These are phyloP conservation scores for Metschnikowia vanudenii DNA, from an alignment of 805 yeast genomes.

Conservation along the genomic window DNA sequence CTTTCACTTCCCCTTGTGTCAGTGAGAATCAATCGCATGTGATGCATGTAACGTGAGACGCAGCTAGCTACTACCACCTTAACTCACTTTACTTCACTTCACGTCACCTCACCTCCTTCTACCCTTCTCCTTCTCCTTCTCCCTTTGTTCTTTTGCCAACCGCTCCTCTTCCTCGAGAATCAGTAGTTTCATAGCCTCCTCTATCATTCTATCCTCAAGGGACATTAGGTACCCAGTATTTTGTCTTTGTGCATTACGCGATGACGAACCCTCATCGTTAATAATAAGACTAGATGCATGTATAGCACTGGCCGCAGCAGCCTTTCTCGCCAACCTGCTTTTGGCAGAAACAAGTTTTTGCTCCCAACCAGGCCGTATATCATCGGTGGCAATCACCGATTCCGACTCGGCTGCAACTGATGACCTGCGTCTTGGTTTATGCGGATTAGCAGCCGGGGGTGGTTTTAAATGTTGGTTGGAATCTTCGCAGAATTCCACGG, in stretches of 20 bases:
- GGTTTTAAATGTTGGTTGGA: not conserved
- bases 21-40: too few species aligned
- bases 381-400: slow-evolving; percentile 74
- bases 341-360: slow-evolving; percentile 67
- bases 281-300: slow-evolving; percentile 81
- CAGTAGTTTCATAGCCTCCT: slow-evolving; percentile 77
- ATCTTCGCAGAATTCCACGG: slow-evolving; percentile 7
- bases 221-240: slow-evolving; percentile 19
- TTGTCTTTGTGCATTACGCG: not conserved
- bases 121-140: not conserved
- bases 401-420: slow-evolving; percentile 68
- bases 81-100: too few species aligned
- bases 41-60: not conserved
- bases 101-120: too few species aligned
- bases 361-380: slow-evolving; percentile 93
- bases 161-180: slow-evolving; percentile 67
- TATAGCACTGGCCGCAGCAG: slow-evolving; percentile 92
- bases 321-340: slow-evolving; percentile 72
- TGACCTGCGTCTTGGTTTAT: slow-evolving; percentile 25
- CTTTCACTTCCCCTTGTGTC: not conserved
- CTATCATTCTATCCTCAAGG: slow-evolving; percentile 71
- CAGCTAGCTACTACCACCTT: too few species aligned
- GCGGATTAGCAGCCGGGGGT: slow-evolving; percentile 1
- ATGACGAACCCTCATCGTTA: slow-evolving; percentile 17
- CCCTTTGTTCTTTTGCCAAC: slow-evolving; percentile 2